Conservation (phyloP, 768 basidiomycete genomes). For the Trametes gibbosa region DNA sequence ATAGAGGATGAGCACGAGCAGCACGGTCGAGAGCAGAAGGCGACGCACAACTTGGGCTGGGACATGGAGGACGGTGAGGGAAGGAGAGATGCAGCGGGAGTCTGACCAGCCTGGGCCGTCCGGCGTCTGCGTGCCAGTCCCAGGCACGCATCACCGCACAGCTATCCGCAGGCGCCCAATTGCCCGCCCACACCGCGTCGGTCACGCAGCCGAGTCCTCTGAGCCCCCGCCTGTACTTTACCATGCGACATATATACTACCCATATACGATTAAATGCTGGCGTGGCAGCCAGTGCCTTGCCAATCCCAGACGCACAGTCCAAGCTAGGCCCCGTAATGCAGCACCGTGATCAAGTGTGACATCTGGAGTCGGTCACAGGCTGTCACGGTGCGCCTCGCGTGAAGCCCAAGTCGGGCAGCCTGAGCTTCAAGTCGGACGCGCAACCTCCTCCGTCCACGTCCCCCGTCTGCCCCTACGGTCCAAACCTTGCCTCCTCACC, state of each 20-base stretch:
- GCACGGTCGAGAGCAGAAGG: background rate
- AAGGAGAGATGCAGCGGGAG: background rate
- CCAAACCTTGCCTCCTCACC: background rate
- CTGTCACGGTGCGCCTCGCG: too few species aligned
- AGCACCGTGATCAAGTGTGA: too few species aligned
- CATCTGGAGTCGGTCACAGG: too few species aligned
- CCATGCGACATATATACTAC: too few species aligned
- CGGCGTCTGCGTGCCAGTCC: slow-evolving; percentile 4
- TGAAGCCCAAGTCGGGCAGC: background rate
- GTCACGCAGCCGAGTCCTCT: background rate
- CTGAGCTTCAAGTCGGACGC: slow-evolving; percentile 1
- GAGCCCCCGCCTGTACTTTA: too few species aligned
- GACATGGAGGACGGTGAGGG: slow-evolving; percentile 17
- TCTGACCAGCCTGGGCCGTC: background rate
- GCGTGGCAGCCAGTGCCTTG: too few species aligned
- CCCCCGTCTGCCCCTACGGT: background rate
- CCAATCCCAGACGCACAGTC: too few species aligned
- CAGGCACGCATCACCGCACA: slow-evolving; percentile 20
- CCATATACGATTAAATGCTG: too few species aligned
- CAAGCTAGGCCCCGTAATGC: too few species aligned
- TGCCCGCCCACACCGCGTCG: background rate
- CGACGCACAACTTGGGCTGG: slow-evolving; percentile 18
- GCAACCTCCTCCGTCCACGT: background rate
- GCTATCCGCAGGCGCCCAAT: slow-evolving; percentile 18
- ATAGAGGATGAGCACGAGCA: background rate